phyloP scores from a whole-genome alignment of 148 eudicot species.

The Amaranthus hypochondriacus region DNA sequence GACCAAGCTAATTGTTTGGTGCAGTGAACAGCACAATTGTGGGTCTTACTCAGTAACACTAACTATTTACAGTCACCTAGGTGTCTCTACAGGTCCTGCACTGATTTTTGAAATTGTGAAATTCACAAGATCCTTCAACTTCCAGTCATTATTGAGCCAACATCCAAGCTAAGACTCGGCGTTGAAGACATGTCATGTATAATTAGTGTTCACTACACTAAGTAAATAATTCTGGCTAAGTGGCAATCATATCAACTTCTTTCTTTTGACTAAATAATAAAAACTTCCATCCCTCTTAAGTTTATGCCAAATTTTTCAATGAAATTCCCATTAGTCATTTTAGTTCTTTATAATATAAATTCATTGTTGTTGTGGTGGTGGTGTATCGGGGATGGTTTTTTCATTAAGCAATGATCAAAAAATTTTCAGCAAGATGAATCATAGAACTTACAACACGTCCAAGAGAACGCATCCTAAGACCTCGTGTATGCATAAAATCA shows the following conservation, averaged over 20 bases:
- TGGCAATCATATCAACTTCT: not conserved
- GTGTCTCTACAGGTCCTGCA: not conserved
- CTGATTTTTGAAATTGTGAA: not conserved
- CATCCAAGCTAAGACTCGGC: not conserved
- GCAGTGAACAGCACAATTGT: not conserved
- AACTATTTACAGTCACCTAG: not conserved
- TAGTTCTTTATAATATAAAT: not conserved
- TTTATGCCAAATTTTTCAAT: not conserved
- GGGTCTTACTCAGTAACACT: not conserved
- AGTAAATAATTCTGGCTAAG: not conserved
- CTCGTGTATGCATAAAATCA: conserved; percentile 99
- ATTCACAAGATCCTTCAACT: not conserved
- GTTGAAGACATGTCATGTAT: not conserved
- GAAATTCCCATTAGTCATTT: not conserved
- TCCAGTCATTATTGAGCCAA: not conserved
- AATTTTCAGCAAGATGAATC: conserved; percentile 7
- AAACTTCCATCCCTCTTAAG: not conserved
- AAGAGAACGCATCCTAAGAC: conserved; percentile 95
- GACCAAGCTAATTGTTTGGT: too few relatives aligned
- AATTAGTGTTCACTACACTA: not conserved
- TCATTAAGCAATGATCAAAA: not conserved
- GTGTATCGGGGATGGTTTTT: too few relatives aligned
- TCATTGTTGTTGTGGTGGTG: too few relatives aligned
- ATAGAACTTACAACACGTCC: conserved; percentile 79
- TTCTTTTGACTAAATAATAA: not conserved